These are phyloP conservation scores for Penicillium taxi DNA, from an alignment of 495 filamentous ascomycete species.

Conservation along the genomic window DNA sequence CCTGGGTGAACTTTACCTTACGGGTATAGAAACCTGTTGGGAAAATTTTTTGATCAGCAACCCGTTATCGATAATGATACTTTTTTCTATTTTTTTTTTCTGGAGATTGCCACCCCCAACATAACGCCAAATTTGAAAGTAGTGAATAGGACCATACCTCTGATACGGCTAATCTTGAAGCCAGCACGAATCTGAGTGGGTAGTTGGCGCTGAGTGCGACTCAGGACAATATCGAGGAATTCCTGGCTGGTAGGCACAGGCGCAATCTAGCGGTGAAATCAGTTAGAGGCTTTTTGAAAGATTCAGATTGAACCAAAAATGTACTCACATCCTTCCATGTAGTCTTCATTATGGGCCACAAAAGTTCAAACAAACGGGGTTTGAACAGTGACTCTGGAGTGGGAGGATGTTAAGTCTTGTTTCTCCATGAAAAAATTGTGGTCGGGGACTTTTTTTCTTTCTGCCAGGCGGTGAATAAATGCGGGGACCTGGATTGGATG, in stretches of 20 bases:
- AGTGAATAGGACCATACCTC: too few species aligned
- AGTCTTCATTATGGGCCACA: conserved; percentile 55
- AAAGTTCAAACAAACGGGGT: conserved; percentile 19
- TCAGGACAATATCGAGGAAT: conserved; percentile 95
- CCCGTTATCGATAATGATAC: conserved; percentile 22
- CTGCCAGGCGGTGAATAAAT: conserved; percentile 32
- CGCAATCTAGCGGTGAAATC: conserved; percentile 52
- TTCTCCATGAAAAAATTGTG: conserved; percentile 26
- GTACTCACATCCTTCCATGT: conserved; percentile 58
- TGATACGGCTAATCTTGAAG: conserved; percentile 93
- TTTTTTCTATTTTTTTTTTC: conserved; percentile 19
- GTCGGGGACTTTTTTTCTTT: conserved; percentile 23
- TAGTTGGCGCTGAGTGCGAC: conserved; percentile 84
- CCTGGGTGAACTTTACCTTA: conserved; percentile 98
- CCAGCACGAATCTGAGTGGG: conserved; percentile 94
- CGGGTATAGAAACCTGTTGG: conserved; percentile 78
- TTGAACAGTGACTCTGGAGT: conserved; percentile 21
- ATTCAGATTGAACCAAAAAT: neutral
- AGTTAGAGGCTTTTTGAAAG: conserved; percentile 8
- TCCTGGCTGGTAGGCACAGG: conserved; percentile 92
- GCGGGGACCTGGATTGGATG: conserved; percentile 24
- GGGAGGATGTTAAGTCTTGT: conserved; percentile 19
- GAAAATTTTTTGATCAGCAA: conserved; percentile 23
- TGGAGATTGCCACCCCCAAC: conserved; percentile 3
- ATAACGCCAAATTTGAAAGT: neutral